Evolutionary conservation across 352 stramenopile species (phyloP).

Genomic region (Peronospora destructor): DNA sequence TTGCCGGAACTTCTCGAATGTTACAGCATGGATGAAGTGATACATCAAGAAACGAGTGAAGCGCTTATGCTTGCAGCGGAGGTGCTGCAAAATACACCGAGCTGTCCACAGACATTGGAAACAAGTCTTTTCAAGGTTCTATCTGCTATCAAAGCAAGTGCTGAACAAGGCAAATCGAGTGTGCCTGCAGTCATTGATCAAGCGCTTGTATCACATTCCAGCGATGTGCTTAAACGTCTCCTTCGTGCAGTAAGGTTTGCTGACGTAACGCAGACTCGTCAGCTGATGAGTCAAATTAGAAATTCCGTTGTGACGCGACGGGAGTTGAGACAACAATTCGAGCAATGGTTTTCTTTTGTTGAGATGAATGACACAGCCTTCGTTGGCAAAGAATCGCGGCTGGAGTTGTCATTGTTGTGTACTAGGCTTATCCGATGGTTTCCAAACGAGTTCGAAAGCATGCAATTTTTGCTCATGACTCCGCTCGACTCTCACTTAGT

Average conservation of each 20-base stretch:
- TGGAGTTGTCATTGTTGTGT: slow-evolving; percentile 34
- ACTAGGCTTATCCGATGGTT: slow-evolving; percentile 44
- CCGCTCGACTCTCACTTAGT: slow-evolving; percentile 31
- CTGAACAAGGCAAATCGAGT: slow-evolving; percentile 5
- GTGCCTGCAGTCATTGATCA: background rate
- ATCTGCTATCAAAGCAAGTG: slow-evolving; percentile 21
- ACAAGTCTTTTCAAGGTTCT: slow-evolving; percentile 27
- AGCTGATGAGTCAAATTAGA: slow-evolving; percentile 25
- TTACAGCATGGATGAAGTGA: slow-evolving; percentile 18
- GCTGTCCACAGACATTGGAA: slow-evolving; percentile 31
- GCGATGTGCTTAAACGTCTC: slow-evolving; percentile 22
- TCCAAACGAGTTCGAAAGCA: slow-evolving; percentile 27
- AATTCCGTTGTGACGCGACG: slow-evolving; percentile 9
- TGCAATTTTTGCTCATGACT: slow-evolving; percentile 25
- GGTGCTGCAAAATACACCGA: slow-evolving; percentile 32
- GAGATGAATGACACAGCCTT: slow-evolving; percentile 19
- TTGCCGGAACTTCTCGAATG: slow-evolving; percentile 30
- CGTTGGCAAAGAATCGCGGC: slow-evolving; percentile 36
- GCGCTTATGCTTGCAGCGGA: slow-evolving; percentile 26
- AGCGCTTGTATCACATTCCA: slow-evolving; percentile 30
- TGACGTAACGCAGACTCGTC: slow-evolving; percentile 19
- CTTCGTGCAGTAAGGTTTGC: slow-evolving; percentile 27
- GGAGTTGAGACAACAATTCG: slow-evolving; percentile 33
- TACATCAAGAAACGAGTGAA: slow-evolving; percentile 24
- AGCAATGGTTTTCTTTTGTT: slow-evolving; percentile 36